A percentile compares a stretch with the other conserved stretches of the same genome.
These are phyloP conservation scores for Lobulomyces angularis DNA, from an alignment of 192 early-diverging fungal genomes.

Conservation along the genomic window DNA sequence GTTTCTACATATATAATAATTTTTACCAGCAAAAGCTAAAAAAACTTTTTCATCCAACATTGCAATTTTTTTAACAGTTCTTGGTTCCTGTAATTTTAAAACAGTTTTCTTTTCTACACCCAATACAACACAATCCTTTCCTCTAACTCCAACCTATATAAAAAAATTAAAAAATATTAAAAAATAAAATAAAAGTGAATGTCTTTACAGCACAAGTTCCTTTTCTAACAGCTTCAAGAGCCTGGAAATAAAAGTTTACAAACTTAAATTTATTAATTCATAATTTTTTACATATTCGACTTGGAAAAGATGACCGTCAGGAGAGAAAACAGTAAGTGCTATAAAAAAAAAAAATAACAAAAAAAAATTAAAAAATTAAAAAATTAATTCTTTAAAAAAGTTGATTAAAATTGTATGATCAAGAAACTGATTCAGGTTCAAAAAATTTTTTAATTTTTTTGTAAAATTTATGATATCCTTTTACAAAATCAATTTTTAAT, in stretches of 20 bases:
- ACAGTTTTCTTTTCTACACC: constrained; percentile 95
- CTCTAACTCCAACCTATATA: constrained; percentile 85
- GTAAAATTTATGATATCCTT: too few species aligned
- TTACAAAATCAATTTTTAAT: too few species aligned
- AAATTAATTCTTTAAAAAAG: too few species aligned
- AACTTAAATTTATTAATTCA: background rate
- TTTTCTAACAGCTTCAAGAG: constrained; percentile 91
- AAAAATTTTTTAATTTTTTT: too few species aligned
- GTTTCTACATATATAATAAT: background rate
- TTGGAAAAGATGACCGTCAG: constrained; percentile 98
- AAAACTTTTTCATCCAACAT: constrained; percentile 95
- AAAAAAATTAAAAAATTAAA: too few species aligned
- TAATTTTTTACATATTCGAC: constrained; percentile 70
- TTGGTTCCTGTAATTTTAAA: constrained; percentile 90
- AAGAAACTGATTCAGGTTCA: too few species aligned
- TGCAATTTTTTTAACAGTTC: constrained; percentile 92
- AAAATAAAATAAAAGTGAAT: constrained; percentile 5
- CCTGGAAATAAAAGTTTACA: constrained; percentile 19
- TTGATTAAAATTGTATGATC: too few species aligned
- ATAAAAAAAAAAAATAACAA: too few species aligned
- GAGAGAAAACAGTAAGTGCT: constrained; percentile 97
- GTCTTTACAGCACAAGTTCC: constrained; percentile 88
- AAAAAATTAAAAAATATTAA: constrained; percentile 4
- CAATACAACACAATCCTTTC: constrained; percentile 77
- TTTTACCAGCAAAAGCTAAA: constrained; percentile 88